These are phyloP conservation scores for Massariosphaeria phaeospora DNA, from an alignment of 495 filamentous ascomycete species.

Conservation along the genomic window DNA sequence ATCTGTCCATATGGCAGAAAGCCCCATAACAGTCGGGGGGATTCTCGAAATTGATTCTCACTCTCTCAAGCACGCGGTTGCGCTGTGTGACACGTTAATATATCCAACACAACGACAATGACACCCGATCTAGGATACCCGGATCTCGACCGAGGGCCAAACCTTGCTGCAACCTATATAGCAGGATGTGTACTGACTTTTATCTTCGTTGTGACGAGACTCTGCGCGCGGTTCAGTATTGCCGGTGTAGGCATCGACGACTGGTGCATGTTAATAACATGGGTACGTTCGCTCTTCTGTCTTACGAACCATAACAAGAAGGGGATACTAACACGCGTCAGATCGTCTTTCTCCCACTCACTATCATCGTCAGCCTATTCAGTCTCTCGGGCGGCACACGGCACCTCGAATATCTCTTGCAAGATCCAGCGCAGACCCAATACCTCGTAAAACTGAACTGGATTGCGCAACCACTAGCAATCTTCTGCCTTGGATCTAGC, in stretches of 20 bases:
- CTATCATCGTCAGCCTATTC: conserved; percentile 11
- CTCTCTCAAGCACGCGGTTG: too few relatives aligned
- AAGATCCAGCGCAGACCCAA: background rate
- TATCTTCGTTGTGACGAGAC: conserved; percentile 17
- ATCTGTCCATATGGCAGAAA: too few relatives aligned
- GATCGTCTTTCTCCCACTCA: conserved; percentile 19
- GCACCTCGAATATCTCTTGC: conserved; percentile 10
- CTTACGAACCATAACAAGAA: background rate
- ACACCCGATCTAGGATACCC: too few relatives aligned
- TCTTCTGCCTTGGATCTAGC: conserved; percentile 16
- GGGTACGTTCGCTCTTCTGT: conserved; percentile 7
- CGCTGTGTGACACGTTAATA: too few relatives aligned
- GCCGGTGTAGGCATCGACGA: conserved; percentile 23
- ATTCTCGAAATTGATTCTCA: too few relatives aligned
- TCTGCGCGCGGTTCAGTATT: conserved; percentile 19
- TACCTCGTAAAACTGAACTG: conserved; percentile 15
- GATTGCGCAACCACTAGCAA: conserved; percentile 19
- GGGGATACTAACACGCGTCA: background rate
- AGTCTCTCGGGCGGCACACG: conserved; percentile 17
- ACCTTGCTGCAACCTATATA: conserved; percentile 16
- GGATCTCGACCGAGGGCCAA: conserved; percentile 13
- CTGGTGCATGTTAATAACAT: conserved; percentile 19
- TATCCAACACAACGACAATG: too few relatives aligned
- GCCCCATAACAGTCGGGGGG: too few relatives aligned
- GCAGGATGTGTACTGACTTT: conserved; percentile 19